Conservation (phyloP, 2,329 filamentous ascomycete genomes). For the Aspergillus eucalypticola region DNA sequence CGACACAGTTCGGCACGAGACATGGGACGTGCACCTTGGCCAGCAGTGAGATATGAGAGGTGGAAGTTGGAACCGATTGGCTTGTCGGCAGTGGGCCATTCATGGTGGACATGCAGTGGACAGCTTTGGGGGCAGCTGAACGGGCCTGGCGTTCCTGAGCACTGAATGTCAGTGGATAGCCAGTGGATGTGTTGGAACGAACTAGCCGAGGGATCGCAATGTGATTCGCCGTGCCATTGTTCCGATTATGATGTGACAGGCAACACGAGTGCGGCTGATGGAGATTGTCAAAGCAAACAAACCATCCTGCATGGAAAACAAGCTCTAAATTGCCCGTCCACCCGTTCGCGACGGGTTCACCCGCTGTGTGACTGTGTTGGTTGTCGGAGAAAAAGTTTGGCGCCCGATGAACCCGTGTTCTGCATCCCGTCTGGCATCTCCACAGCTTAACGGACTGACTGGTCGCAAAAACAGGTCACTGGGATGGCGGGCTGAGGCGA, state of each 20-base stretch:
- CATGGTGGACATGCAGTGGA: background rate
- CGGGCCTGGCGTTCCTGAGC: too few relatives aligned
- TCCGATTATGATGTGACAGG: background rate
- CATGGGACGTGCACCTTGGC: background rate
- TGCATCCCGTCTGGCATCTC: too few relatives aligned
- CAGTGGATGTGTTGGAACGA: background rate
- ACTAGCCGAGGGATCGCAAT: background rate
- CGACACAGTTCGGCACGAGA: conserved; percentile 7
- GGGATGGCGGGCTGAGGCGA: conserved; percentile 2
- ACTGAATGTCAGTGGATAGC: too few relatives aligned
- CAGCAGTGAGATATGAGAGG: background rate
- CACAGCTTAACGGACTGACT: background rate
- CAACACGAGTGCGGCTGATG: background rate
- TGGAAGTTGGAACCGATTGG: background rate
- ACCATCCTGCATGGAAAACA: background rate
- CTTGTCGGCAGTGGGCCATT: background rate
- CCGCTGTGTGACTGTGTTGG: too few relatives aligned
- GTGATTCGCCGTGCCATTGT: background rate
- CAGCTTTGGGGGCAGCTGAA: too few relatives aligned
- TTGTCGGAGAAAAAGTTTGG: too few relatives aligned
- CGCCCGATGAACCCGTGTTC: too few relatives aligned
- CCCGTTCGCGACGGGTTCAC: too few relatives aligned
- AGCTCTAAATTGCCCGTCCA: too few relatives aligned
- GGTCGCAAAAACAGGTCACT: background rate
- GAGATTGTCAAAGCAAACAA: background rate